Evolutionary conservation across 2,329 filamentous ascomycete genomes (phyloP), one percentile per base, ranked within the genome.

Genomic region (Aspergillus alliaceus): DNA sequence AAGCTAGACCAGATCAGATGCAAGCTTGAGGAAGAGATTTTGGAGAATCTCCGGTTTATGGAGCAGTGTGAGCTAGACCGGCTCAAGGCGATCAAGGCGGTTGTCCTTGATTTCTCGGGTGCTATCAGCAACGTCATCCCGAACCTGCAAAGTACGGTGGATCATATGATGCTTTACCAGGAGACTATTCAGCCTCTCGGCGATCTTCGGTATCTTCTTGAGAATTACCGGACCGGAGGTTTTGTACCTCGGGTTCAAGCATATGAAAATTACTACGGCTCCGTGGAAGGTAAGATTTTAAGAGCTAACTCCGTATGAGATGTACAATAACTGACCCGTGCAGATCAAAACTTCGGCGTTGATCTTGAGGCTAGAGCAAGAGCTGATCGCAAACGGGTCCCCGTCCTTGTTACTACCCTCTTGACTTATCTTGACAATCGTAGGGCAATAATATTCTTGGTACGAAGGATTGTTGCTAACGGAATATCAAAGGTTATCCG

Each of bases 251-350:
- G 86, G 68, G 93, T 98, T 27, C 87, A 92, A 47, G 89, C 91
- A 3, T 99, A 99, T 75, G 95, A 99, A 78, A 99, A 98, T 75
- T 99, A 99, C 78, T 99, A 99, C 80, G 97, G 97, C 76, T 92
- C 90, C 64, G 92, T 97, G 24, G 95, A 97, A 73, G 82, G 82
- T 84, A 71, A 59, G 31, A 22, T 44, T 7, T 27, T 24, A 15
- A 27, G 9, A 34, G 6, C 3, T 18, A 8, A 15, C 73, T 29
- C 22, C 14, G 32, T 20, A 6, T 25, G 14, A 48, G 25, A n/a
- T 51, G 48, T 25, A n/a, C 31, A 9, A 6, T 31, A 53, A 24
- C 63, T 69, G 57, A 64, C 50, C 25, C 48, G 37, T 55, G 3
- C 54, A 84, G 93, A 97, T 71, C 93, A 98, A 82, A 96, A 91